Evolutionary conservation across 169 alveolate species (phyloP), one percentile per base, ranked within the genome.

Genomic region (Babesia caballi): DNA sequence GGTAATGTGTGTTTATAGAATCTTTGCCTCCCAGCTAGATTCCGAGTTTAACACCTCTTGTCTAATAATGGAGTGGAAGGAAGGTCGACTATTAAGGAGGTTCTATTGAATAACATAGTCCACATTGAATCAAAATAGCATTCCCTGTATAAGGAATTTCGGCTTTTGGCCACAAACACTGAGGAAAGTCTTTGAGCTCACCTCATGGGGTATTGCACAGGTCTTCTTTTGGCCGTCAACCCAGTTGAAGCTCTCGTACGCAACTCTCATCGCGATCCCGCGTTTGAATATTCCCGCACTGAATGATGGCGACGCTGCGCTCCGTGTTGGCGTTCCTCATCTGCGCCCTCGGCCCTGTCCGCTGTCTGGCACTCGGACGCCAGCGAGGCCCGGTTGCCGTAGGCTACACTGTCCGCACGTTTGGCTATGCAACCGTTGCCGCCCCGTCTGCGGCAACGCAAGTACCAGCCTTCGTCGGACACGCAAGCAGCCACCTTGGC

Each of bases 131-230:
- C n/a, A n/a, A n/a, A n/a, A n/a, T n/a, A n/a, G n/a, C n/a, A n/a
- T n/a, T n/a, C n/a, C n/a, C n/a, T n/a, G n/a, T n/a, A n/a, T n/a
- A n/a, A n/a, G n/a, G n/a, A n/a, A n/a, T n/a, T 11, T 40, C 11
- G 49, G 49, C 15, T 40, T 40, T 8, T 38, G 8, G 53, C 57
- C n/a, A n/a, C n/a, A n/a, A n/a, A n/a, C n/a, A n/a, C n/a, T n/a
- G n/a, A n/a, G n/a, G n/a, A n/a, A n/a, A n/a, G n/a, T n/a, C n/a
- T n/a, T n/a, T n/a, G n/a, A 3, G 42, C 27, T 2, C 12, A 7
- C 61, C 36, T 38, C 70, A 60, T 60, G 70, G 70, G 70, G 70
- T 36, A n/a, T 27, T 60, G 38, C 25, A 30, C 35, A 40, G 33
- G 4, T 7, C 4, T 30, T n/a, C 53, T 21, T 17, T 12, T 15